Conservation (phyloP, 345 rosid species). For the Schrenkiella parvula region DNA sequence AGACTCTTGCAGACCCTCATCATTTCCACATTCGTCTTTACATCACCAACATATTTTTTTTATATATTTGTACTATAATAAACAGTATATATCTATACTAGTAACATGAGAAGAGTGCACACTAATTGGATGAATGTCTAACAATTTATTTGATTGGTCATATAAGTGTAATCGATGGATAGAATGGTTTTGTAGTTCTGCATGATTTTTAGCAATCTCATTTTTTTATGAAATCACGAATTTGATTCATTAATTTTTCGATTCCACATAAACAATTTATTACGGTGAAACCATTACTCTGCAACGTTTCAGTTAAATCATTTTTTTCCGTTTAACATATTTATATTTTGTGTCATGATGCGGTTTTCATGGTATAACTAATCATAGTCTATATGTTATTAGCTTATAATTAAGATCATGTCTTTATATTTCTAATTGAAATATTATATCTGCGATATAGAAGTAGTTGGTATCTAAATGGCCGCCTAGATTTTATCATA, state of each 20-base stretch:
- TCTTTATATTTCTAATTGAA: background rate
- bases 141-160: background rate
- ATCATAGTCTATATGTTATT: background rate
- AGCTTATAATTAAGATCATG: background rate
- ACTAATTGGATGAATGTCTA: conserved; percentile 1
- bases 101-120: background rate
- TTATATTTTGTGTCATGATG: background rate
- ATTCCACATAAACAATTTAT: background rate
- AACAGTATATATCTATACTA: background rate
- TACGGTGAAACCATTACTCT: background rate
- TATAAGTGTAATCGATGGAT: background rate
- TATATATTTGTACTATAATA: no score
- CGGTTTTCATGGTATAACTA: background rate
- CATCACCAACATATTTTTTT: no score
- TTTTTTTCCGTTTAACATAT: background rate
- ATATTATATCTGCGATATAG: background rate
- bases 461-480: background rate
- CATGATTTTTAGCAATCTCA: background rate
- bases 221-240: no score
- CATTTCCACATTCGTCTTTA: conserved; percentile 27
- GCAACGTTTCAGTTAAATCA: background rate
- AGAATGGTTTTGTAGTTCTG: background rate
- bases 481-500: background rate
- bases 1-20: conserved; percentile 29
- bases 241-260: background rate